Evolutionary conservation across 2,329 filamentous ascomycete genomes (phyloP), one percentile per base, ranked within the genome.

Genomic region (Colletotrichum sp.): DNA sequence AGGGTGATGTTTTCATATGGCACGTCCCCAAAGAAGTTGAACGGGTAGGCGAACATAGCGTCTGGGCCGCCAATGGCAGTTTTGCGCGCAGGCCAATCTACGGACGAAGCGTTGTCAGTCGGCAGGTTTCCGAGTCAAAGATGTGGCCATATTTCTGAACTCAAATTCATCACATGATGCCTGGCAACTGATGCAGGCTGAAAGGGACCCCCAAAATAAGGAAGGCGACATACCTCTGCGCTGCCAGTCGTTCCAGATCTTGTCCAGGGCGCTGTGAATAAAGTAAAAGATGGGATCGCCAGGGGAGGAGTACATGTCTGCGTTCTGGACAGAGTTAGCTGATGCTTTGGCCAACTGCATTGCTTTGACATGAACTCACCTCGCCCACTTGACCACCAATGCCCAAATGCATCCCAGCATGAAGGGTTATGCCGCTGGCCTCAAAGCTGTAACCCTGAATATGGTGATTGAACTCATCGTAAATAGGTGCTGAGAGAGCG

Each of bases 391-490:
- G 59, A 1, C 59, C 59, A 3, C 59, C 59, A 1, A 62, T 62
- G 18, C 59, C 59, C 4, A 62, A 24, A 21, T 62, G 59, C 59
- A 62, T 62, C 0, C 28, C 59, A 1, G 59, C 28, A 16, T 62
- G 59, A 1, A 62, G 0, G 0, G 28, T 62, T 2, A 62, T 30
- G 30, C 59, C 59, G 30, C 59, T 62, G 0, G 2, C 0, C 4
- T 34, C 59, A 32, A 62, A 34, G 18, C 59, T 62, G 30, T 62
- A 62, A 0, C 59, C 59, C 18, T 49, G 67, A 1, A 59, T 21
- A 4, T 59, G 28, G n/a, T 32, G 3, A 2, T 68, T 59, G 44
- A 68, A 59, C 59, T 39, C 44, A 13, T 55, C 24, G 24, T 26
- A 26, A 26, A 26, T 26, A 26, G 24, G 24, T 26, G 24, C 24